Evolutionary conservation across 1,284 basidiomycete species (phyloP).

Genomic region (Heliocybe sulcata): DNA sequence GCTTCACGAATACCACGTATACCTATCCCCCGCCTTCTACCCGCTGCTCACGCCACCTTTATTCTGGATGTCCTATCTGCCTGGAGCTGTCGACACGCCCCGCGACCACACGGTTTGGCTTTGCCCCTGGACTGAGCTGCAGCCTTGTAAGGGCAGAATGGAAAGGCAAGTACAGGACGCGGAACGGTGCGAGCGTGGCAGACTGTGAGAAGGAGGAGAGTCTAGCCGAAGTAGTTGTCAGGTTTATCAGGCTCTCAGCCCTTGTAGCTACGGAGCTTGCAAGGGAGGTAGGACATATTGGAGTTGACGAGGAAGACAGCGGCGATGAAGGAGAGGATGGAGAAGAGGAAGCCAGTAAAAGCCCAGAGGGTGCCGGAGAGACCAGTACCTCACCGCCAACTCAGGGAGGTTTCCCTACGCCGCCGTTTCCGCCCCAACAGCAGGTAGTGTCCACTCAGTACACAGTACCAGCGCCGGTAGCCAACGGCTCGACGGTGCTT

Average conservation of each 20-base stretch:
- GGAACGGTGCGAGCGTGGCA: constrained; percentile 5
- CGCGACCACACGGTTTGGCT: not conserved
- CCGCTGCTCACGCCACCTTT: not conserved
- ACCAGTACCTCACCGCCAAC: not conserved
- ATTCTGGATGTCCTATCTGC: not conserved
- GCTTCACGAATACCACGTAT: not conserved
- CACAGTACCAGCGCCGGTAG: not conserved
- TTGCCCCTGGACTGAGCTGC: not conserved
- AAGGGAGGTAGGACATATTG: constrained; percentile 36
- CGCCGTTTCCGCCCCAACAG: not conserved
- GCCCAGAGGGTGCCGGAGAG: constrained; percentile 8
- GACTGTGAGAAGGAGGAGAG: constrained; percentile 28
- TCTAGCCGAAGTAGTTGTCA: constrained; percentile 58
- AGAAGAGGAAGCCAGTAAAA: constrained; percentile 25
- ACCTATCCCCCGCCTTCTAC: not conserved
- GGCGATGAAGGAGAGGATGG: constrained; percentile 30
- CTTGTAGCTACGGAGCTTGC: constrained; percentile 68
- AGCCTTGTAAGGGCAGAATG: not conserved
- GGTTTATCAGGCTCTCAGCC: constrained; percentile 69
- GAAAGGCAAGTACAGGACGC: not conserved
- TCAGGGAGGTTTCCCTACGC: not conserved
- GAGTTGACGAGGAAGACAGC: constrained; percentile 18
- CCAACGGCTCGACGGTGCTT: not conserved
- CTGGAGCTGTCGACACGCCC: not conserved
- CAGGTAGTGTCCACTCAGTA: not conserved